Percentiles rank a stretch among this genome's conserved stretches.
phyloP scores from a whole-genome alignment of 768 basidiomycete species.

The Myochromella boudieri region DNA sequence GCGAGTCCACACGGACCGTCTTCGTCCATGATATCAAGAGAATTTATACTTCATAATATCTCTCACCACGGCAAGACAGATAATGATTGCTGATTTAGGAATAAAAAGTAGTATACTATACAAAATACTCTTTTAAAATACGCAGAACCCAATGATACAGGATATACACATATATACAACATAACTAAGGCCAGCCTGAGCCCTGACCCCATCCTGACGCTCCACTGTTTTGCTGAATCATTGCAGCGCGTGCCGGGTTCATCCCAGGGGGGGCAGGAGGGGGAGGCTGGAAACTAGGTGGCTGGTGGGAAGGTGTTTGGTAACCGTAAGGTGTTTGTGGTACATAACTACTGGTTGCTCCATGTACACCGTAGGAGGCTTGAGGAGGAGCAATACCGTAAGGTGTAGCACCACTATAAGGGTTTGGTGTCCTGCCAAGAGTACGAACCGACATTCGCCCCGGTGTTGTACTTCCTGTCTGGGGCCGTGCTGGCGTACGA shows the following conservation, averaged over 20 bases:
- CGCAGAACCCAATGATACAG: neutral
- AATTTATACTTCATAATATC: too few species aligned
- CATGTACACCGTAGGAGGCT: slow-evolving; percentile 21
- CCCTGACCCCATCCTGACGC: slow-evolving; percentile 22
- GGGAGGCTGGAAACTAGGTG: slow-evolving; percentile 36
- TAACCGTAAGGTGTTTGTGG: slow-evolving; percentile 43
- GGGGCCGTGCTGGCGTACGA: slow-evolving; percentile 75
- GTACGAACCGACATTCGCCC: slow-evolving; percentile 79
- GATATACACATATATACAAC: neutral
- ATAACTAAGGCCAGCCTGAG: slow-evolving; percentile 19
- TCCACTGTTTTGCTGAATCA: slow-evolving; percentile 48
- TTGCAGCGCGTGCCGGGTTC: slow-evolving; percentile 65
- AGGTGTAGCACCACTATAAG: slow-evolving; percentile 57
- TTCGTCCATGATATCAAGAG: slow-evolving; percentile 87
- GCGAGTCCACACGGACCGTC: slow-evolving; percentile 86
- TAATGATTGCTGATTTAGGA: slow-evolving; percentile 1
- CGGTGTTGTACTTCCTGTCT: slow-evolving; percentile 66
- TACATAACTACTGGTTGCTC: slow-evolving; percentile 20
- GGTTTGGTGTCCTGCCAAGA: slow-evolving; percentile 74
- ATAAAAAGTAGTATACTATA: slow-evolving; percentile 11
- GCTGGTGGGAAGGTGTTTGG: slow-evolving; percentile 49
- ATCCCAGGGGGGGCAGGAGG: slow-evolving; percentile 55
- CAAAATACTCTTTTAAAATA: slow-evolving; percentile 6
- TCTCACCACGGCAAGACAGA: too few species aligned
- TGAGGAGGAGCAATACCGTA: slow-evolving; percentile 34